Evolutionary conservation across 2,329 filamentous ascomycete species (phyloP), one percentile per base, ranked within the genome.

Genomic region (Aspergillus terreus): DNA sequence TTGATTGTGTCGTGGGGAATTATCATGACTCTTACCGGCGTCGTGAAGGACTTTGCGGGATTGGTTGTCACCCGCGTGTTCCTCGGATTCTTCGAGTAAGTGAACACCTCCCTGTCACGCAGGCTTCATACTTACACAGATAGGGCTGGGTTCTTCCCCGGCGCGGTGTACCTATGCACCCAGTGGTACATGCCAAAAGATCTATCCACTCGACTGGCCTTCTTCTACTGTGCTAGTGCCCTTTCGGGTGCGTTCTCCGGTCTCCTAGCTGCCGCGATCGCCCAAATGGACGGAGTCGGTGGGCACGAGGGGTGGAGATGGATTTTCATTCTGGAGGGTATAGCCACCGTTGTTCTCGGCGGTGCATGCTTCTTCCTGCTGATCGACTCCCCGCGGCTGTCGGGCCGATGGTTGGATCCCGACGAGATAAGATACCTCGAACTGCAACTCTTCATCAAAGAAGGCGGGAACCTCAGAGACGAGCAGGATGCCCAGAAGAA

Each of bases 1-100:
- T 17, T 52, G 27, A 63, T 66, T 50, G 45, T 71, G 4, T 60
- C 58, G 3, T 78, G 74, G 76, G 76, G 77, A 0, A 64, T 74
- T 40, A 73, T 79, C 4, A 72, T 76, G 64, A 79, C 77, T 0
- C 61, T 79, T 44, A 79, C 77, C 64, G 76, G 77, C 14, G 61
- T 78, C 3, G 72, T 72, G 3, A 67, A 76, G 50, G 74, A 73
- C 52, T 72, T 74, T 49, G 61, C 67, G 4, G 76, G 76, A 0
- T 71, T 80, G 47, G 67, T 79, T 33, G 68, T 67, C 2, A 68
- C 73, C 7, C 71, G 77, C 4, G 71, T 79, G 52, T 77, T 80
- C 58, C 71, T 68, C 35, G 75, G 72, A 40, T 63, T 74, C 4
- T 71, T 69, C 4, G 72, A 73, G 53, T 52, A 50, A n/a, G 53